Percentiles rank a stretch among this genome's conserved stretches.
These are phyloP conservation scores for Pseudopithomyces chartarum DNA, from an alignment of 2,329 filamentous ascomycete species.

Conservation along the genomic window DNA sequence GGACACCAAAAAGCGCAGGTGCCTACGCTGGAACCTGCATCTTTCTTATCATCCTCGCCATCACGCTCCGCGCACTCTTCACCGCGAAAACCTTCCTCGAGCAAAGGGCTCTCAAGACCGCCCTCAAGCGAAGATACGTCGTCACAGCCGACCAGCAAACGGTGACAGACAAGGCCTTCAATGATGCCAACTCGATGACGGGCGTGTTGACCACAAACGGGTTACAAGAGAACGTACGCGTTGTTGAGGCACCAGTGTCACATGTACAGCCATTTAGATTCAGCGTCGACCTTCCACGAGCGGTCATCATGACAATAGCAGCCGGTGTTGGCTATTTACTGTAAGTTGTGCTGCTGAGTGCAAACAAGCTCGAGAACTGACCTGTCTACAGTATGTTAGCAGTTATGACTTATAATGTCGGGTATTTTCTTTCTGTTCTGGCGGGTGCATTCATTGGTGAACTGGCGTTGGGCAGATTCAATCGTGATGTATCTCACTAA, in stretches of 20 bases:
- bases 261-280: conserved; percentile 75
- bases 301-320: conserved; percentile 71
- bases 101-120: conserved; percentile 72
- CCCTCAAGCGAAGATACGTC: conserved; percentile 77
- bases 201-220: conserved; percentile 75
- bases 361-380: conserved; percentile 20
- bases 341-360: conserved; percentile 60
- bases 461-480: conserved; percentile 74
- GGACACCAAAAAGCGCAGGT: conserved; percentile 73
- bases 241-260: conserved; percentile 65
- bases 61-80: conserved; percentile 71
- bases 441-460: conserved; percentile 85
- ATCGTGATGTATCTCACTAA: conserved; percentile 26
- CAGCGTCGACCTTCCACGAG: conserved; percentile 76
- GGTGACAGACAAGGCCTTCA: conserved; percentile 63
- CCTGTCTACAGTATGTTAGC: conserved; percentile 74
- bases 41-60: conserved; percentile 79
- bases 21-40: conserved; percentile 89
- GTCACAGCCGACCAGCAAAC: conserved; percentile 69
- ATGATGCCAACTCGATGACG: conserved; percentile 62
- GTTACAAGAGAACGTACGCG: conserved; percentile 77
- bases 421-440: conserved; percentile 82
- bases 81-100: conserved; percentile 68
- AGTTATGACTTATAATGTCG: conserved; percentile 88
- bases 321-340: conserved; percentile 83